Base-by-base conservation (phyloP, 2,329 filamentous ascomycete species). In the Colletotrichum tropicicola region DNA sequence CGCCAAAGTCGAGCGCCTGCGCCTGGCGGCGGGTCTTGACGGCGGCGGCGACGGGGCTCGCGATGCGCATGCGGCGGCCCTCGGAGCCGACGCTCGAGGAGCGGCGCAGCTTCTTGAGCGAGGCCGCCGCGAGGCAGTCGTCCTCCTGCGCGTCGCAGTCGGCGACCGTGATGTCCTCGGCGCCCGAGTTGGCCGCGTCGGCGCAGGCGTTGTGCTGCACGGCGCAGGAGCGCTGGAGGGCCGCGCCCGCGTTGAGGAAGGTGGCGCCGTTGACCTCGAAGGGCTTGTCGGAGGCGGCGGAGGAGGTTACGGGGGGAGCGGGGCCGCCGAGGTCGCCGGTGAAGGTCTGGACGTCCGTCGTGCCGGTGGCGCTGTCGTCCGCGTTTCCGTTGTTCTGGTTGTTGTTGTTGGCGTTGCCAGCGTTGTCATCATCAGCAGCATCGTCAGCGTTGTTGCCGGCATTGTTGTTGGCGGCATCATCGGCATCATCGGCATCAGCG, bases 181-280 rank as follows among this genome's bases (percentile, higher is more conserved):
- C 66, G 30, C 82, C 82, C 13, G 76, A 72, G 78, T 85, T 85
- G 70, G 79, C 82, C 9, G 81, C 82, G 70, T 82, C 80, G 65
- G 82, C 77, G 74, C 82, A 85, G 12, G 79, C 78, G 73, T 85
- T 85, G 76, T 85, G 80, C 74, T 85, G 83, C 25, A 84, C 77
- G 56, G 81, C 79, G 72, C 83, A 85, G 13, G 82, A 83, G 32
- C 83, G 81, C 73, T 79, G 77, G 61, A 83, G 71, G 10, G 83
- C 83, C n/a, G 81, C 82, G 56, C 76, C 79, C 6, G 72, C 69
- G 70, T 81, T 81, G 3, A 83, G 77, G 74, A 89, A 90, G 65
- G 82, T 86, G 48, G 82, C 82, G n/a, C 81, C 83, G 61, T 84
- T 88, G 68, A 88, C 88, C 51, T 73, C 76, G 72, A 85, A 86